phyloP scores from a whole-genome alignment of 1,284 basidiomycete genomes.

The Heterobasidion occidentale region DNA sequence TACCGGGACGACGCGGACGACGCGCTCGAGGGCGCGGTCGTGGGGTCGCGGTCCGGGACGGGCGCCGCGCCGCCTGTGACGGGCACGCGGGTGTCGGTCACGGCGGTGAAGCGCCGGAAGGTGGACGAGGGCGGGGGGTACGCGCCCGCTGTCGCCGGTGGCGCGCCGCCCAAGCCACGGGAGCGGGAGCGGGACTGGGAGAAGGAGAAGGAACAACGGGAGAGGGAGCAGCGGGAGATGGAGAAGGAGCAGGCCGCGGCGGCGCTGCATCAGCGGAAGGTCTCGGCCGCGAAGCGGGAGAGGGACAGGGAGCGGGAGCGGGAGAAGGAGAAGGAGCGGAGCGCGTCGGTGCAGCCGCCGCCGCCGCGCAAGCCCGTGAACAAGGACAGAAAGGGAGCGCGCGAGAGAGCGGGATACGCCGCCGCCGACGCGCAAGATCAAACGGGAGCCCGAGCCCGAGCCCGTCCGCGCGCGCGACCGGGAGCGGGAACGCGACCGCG shows the following conservation, averaged over 20 bases:
- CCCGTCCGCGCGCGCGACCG: background rate
- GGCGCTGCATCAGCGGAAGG: background rate
- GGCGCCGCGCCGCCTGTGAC: background rate
- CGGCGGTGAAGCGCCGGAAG: conserved; percentile 14
- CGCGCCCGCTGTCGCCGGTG: background rate
- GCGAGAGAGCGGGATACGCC: conserved; percentile 1
- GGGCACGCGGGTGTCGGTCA: background rate
- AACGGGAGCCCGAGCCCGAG: background rate
- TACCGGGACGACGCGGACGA: conserved; percentile 10
- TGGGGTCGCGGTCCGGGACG: background rate
- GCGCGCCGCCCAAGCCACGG: background rate
- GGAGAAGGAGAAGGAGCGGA: conserved; percentile 8
- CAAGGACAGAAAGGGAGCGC: background rate
- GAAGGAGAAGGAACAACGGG: background rate
- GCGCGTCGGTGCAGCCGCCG: background rate
- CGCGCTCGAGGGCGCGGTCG: background rate
- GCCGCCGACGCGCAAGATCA: conserved; percentile 1
- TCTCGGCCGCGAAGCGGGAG: background rate
- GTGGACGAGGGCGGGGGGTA: conserved; percentile 16
- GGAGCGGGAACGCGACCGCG: conserved; percentile 1
- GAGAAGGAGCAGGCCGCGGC: background rate
- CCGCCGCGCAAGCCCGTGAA: background rate
- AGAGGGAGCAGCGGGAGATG: background rate
- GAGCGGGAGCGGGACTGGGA: background rate
- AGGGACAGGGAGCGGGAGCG: conserved; percentile 3